Evolutionary conservation across 1,284 basidiomycete genomes (phyloP).

Genomic region (Puccinia novopanici): DNA sequence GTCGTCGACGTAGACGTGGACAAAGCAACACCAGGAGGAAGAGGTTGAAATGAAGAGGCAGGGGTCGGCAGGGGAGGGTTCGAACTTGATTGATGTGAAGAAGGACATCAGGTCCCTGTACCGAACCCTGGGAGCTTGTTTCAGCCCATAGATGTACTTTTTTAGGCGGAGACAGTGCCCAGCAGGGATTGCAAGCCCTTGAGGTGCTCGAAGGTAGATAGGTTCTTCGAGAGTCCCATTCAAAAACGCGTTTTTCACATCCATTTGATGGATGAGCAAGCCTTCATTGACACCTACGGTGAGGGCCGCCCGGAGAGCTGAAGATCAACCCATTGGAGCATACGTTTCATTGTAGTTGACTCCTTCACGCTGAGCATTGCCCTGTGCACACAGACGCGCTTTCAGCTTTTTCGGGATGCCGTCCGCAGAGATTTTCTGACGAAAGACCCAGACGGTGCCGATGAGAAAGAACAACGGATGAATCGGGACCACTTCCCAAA

Average conservation of each 20-base stretch:
- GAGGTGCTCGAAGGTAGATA: slow-evolving; percentile 60
- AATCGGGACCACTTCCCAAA: neutral
- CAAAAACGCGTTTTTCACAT: slow-evolving; percentile 62
- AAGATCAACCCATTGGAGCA: slow-evolving; percentile 60
- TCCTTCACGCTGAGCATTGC: slow-evolving; percentile 61
- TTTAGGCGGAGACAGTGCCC: neutral
- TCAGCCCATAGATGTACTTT: neutral
- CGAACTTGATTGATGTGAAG: neutral
- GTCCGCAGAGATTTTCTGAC: slow-evolving; percentile 59
- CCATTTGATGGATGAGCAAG: slow-evolving; percentile 60
- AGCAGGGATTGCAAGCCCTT: slow-evolving; percentile 51
- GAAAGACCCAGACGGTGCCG: slow-evolving; percentile 60
- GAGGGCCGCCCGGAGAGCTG: slow-evolving; percentile 59
- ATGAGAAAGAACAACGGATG: slow-evolving; percentile 52
- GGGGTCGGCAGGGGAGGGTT: neutral
- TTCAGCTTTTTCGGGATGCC: slow-evolving; percentile 60
- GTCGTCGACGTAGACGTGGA: neutral
- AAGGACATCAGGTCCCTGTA: neutral
- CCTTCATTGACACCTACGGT: slow-evolving; percentile 59
- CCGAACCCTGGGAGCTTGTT: neutral
- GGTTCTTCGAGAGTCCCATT: slow-evolving; percentile 62
- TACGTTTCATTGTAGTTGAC: slow-evolving; percentile 62
- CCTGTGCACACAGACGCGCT: slow-evolving; percentile 61
- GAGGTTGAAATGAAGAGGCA: neutral
- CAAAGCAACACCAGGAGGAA: neutral